Conservation (phyloP, 768 basidiomycete genomes). For the Tulasnella sp. region DNA sequence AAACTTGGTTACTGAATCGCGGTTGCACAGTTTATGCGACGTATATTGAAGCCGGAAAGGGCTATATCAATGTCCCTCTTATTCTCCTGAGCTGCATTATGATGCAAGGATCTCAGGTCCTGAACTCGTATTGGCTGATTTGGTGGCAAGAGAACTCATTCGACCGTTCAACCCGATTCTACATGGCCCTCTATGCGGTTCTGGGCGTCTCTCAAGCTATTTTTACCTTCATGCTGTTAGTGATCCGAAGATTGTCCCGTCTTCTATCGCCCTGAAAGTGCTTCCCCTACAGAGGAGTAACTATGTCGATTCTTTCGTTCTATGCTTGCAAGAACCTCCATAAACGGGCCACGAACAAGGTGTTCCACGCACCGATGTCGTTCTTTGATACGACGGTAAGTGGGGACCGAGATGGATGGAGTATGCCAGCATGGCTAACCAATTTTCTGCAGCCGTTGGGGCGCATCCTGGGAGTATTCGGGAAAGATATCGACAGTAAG, state of each 20-base stretch:
- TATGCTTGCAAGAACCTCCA: conserved; percentile 64
- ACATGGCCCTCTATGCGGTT: conserved; percentile 60
- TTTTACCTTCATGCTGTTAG: conserved; percentile 57
- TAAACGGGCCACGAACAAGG: conserved; percentile 49
- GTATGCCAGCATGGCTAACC: background rate
- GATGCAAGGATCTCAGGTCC: conserved; percentile 49
- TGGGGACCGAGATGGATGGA: background rate
- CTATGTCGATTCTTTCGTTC: conserved; percentile 37
- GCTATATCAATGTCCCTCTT: conserved; percentile 49
- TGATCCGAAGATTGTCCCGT: background rate
- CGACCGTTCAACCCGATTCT: conserved; percentile 51
- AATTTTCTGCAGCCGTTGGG: conserved; percentile 48
- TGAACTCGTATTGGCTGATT: conserved; percentile 63
- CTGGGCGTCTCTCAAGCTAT: conserved; percentile 56
- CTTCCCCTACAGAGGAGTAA: background rate
- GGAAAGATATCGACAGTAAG: conserved; percentile 65
- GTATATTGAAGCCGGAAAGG: conserved; percentile 56
- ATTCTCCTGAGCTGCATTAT: conserved; percentile 48
- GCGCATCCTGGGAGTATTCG: conserved; percentile 58
- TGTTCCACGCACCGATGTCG: conserved; percentile 68
- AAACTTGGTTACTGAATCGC: background rate
- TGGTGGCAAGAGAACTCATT: conserved; percentile 64
- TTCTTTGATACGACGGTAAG: conserved; percentile 69
- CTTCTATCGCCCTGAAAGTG: background rate
- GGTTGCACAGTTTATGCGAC: conserved; percentile 51